Base-by-base conservation (phyloP, 805 yeast genomes). In the Candida gorgasii region DNA sequence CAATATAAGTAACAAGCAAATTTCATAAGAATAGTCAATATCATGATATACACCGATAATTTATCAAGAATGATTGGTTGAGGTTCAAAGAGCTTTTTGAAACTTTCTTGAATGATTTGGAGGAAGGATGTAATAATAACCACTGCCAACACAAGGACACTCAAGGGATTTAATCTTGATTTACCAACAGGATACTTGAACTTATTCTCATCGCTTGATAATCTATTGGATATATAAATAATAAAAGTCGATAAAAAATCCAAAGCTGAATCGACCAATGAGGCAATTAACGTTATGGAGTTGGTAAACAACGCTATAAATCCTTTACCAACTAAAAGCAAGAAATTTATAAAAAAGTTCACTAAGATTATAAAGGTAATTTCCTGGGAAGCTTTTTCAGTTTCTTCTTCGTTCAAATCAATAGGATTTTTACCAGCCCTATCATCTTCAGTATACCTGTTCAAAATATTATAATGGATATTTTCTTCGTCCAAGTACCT, bases 281-380 rank as follows among this genome's bases (percentile, higher is more conserved):
- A 85, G 0, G 95, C 95, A 39, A 86, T 67, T 36, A 86, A 78
- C 5, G 93, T 85, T 49, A 86, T 77, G 8, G 95, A 86, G 55
- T 69, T 73, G 0, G 92, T 82, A 55, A 81, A 63, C n/a, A 78
- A 47, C 1, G 82, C 79, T 17, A 84, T 88, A 9, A 73, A 64
- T 3, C 73, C 45, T 54, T 86, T 86, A 2, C 86, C 89, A 1
- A 75, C 32, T 39, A 86, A 63, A 40, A 86, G 66, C 1, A 82
- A 42, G 29, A 80, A 58, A 56, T 86, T 86, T 43, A 84, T 65
- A 28, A 69, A 59, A 52, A 85, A 80, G 49, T 85, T 86, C 31
- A 84, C 75, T 52, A 76, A 57, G 42, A 86, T 84, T 35, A 90
- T 89, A 36, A 74, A 52, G 45, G 67, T 63, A 7, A 83, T 80